Base-by-base conservation (phyloP, 345 rosid genomes). In the Salix koriyanagi region DNA sequence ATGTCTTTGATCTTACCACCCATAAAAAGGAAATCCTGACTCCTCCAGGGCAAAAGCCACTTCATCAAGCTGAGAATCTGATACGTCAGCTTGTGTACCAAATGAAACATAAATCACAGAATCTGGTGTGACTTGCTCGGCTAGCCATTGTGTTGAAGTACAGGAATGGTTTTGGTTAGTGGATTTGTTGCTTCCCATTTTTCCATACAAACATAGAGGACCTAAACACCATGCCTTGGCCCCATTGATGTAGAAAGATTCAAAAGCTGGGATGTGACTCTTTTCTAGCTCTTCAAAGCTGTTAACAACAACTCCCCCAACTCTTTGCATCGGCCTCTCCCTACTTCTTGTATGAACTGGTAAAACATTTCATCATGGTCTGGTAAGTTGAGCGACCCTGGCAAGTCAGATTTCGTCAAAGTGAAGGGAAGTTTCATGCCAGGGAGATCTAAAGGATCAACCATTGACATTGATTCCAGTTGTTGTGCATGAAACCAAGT, bases 161-260 rank as follows among this genome's bases (percentile, higher is more conserved):
- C 14, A 30, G 6, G 37, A 67, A 39, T 65, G 9, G 1, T 30
- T 2, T 6, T 36, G 21, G 30, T 58, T n/a, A 5, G 8, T 26
- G 39, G 65, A n/a, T 42, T 69, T 72, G 10, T 44, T 16, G 18
- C 25, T 36, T 12, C 41, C 58, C n/a, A 13, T 6, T 25, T 60
- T 14, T 4, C 61, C 34, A 21, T 72, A 79, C 34, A 83, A 32
- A 58, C 61, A 62, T 1, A 77, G 68, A 1, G 79, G 81, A 6
- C 83, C 79, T 67, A 77, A 11, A 14, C 79, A 75, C 83, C 79
- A 71, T 48, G 79, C 83, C 58, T 75, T 83, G 21, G 79, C 79
- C 34, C 75, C 68, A 18, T 37, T 39, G 2, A 1, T 18, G 50
- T 83, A 80, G 25, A 77, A 83, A 21, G 75, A 58, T 25, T 83